These are phyloP conservation scores for Leccinum truebloodii DNA, from an alignment of 768 basidiomycete genomes.

Conservation along the genomic window DNA sequence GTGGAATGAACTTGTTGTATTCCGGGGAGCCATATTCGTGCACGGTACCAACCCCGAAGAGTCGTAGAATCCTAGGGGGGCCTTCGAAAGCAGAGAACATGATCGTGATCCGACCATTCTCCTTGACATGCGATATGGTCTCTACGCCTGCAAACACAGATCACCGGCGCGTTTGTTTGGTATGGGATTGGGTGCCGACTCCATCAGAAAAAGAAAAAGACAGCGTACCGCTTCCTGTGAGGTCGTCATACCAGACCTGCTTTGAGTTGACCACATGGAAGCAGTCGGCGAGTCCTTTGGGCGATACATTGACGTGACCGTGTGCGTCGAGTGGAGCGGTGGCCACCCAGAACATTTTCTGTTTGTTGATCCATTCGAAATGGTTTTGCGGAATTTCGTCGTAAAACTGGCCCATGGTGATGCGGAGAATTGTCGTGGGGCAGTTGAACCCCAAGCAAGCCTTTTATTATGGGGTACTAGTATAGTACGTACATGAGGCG, in stretches of 20 bases:
- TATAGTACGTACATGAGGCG: too few relatives aligned
- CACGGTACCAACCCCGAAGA: constrained; percentile 60
- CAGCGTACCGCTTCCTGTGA: constrained; percentile 61
- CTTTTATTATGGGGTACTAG: too few relatives aligned
- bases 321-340: constrained; percentile 57
- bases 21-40: constrained; percentile 65
- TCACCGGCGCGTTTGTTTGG: neutral
- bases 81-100: constrained; percentile 65
- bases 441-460: neutral
- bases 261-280: constrained; percentile 59
- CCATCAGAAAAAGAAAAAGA: neutral
- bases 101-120: constrained; percentile 65
- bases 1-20: constrained; percentile 53
- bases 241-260: constrained; percentile 73
- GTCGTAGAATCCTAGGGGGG: constrained; percentile 55
- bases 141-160: constrained; percentile 45
- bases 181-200: neutral
- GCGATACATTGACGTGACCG: constrained; percentile 68
- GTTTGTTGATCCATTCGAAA: constrained; percentile 57
- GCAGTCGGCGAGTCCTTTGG: constrained; percentile 64
- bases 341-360: constrained; percentile 73
- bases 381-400: constrained; percentile 57
- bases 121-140: constrained; percentile 60
- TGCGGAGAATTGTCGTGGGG: neutral
- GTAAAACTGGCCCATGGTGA: constrained; percentile 56